phyloP scores from a whole-genome alignment of 2,329 filamentous ascomycete genomes.

The Hymenoscyphus albidus region DNA sequence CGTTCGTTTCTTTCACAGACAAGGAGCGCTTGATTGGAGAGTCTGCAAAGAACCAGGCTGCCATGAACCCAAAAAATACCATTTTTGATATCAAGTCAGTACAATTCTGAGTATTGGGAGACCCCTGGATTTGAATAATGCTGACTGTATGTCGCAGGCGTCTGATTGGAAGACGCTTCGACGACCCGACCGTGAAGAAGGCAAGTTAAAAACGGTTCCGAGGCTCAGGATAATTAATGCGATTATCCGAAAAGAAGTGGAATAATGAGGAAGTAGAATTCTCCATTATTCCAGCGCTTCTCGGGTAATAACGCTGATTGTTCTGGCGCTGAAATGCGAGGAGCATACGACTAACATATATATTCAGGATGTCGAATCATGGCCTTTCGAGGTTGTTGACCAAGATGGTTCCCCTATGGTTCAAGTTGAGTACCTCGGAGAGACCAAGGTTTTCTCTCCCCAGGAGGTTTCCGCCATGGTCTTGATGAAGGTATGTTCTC shows the following conservation, averaged over 20 bases:
- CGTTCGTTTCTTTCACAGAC: conserved; percentile 98
- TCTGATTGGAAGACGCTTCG: conserved; percentile 92
- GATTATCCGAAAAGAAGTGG: no score
- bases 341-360: background rate
- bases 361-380: conserved; percentile 72
- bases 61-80: conserved; percentile 98
- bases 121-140: background rate
- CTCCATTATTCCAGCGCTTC: no score
- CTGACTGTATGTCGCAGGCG: conserved; percentile 56
- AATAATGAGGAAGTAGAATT: no score
- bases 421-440: conserved; percentile 90
- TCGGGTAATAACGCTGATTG: no score
- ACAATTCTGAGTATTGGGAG: background rate
- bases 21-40: conserved; percentile 99
- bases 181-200: conserved; percentile 97
- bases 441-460: conserved; percentile 93
- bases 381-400: conserved; percentile 98
- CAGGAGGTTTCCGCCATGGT: conserved; percentile 99
- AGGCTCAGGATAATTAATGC: no score
- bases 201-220: background rate
- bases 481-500: conserved; percentile 73
- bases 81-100: conserved; percentile 98
- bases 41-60: conserved; percentile 99
- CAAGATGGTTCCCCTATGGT: conserved; percentile 85
- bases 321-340: background rate